Base-by-base conservation (phyloP, 139 green algal species). In the Chlorella sorokiniana region DNA sequence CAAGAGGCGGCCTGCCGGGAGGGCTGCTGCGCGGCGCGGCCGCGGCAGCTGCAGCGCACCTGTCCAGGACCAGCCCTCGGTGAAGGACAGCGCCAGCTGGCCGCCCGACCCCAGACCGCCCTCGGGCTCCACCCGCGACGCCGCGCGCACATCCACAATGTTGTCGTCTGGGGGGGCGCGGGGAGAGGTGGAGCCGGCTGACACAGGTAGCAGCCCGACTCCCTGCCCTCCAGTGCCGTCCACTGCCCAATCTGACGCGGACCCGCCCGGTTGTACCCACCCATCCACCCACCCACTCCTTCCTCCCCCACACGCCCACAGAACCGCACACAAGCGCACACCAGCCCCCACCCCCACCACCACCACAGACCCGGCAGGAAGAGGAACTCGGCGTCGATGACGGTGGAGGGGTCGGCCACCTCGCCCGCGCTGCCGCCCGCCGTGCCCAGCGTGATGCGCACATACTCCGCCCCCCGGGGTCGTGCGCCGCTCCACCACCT, bases 371-470 rank as follows among this genome's bases (percentile, higher is more conserved):
- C 70, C 38, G 72, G 65, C 11, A 88, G 51, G 48, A 93, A 93
- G 16, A 91, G 76, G 45, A 93, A 93, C 64, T 93, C 90, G n/a
- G 78, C 85, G 72, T 93, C 90, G 7, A 91, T 83, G 0, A 92
- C 73, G 14, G 45, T 52, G 6, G 84, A 68, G 3, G 75, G 69
- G 74, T 88, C 81, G 5, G 63, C 81, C 38, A 54, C 74, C 41
- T 82, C 59, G 7, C 25, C 63, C 9, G 72, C 56, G 20, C 41
- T 31, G n/a, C 80, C 79, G 62, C 64, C 86, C 25, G 67, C 61
- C 1, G 69, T 76, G 35, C 80, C 79, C 27, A 88, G 73, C 33
- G 33, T 37, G 6, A 70, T 81, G 33, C 84, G 81, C 6, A 92
- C 40, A 67, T 92, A 93, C n/a, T 92, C 86, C 1, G 69, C 81